Base-by-base conservation (phyloP, 768 basidiomycete genomes). In the Leucocoprinus sp. region DNA sequence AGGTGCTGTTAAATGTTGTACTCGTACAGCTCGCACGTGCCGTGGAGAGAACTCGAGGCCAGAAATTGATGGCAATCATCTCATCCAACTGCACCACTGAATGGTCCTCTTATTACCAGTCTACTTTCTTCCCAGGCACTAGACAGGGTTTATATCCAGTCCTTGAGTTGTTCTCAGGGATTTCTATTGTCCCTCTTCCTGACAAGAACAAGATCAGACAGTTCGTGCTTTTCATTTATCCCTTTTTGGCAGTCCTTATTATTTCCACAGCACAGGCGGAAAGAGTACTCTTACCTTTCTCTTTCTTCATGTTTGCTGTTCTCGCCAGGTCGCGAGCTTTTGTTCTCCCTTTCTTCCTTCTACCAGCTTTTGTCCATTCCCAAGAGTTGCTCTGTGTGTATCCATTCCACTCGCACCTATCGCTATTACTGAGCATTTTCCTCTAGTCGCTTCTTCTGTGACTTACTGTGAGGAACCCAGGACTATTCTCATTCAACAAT, bases 391-490 rank as follows among this genome's bases (percentile, higher is more conserved):
- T 87, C 48, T 87, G 84, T 83, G 58, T 53, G 82, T 78, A 15
- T 26, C 37, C 17, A 36, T 27, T 45, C 26, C 45, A 29, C 36
- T 14, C 18, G 1, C 40, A 28, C 21, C n/a, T 37, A 43, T 14
- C 26, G 34, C 43, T 29, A 44, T 31, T 43, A 22, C 50, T 49
- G 24, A 55, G 50, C 45, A 51, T 47, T 39, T 43, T 46, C 44
- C 37, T 45, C 22, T 58, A 90, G 87, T 86, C 62, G 88, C 89
- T 22, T 89, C 85, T 15, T 90, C 88, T 47, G 85, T 92, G 57
- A 84, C 89, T 23, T 92, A 92, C 61, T 92, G 89, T 64, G 67
- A 80, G 42, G 80, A 84, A 29, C 88, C 89, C 41, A 79, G 85
- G 60, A 75, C 78, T 24, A 73, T 92, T 50, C 82, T 91, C 56